Base-by-base conservation (phyloP, 768 basidiomycete species). In the Russula emetica region DNA sequence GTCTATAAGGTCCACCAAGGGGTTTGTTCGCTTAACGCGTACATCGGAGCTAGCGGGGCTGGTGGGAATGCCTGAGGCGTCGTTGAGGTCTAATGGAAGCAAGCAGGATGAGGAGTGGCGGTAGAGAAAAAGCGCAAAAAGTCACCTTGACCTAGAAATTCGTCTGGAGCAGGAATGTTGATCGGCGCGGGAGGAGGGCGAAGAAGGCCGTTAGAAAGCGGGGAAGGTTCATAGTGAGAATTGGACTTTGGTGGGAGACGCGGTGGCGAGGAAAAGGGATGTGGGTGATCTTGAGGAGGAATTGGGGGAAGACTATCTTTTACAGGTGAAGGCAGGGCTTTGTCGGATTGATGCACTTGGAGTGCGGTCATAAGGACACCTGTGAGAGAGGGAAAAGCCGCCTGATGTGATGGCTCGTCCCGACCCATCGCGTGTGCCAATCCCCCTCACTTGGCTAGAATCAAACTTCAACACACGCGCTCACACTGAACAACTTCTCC, bases 1-100 rank as follows among this genome's bases (percentile, higher is more conserved):
- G 71, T 95, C 92, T 61, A 98, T 87, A 64, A 99, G 86, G 77
- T 99, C 96, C 8, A 82, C 82, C 60, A 99, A 79, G 28, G 93
- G 94, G 72, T 95, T 98, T 13, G 81, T 71, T 69, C 85, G 88
- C 76, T 81, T 89, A 24, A 80, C 67, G 71, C 80, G 87, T 36
- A 76, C 74, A 47, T 79, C 82, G 38, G 66, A 63, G 30, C 38
- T 38, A 14, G 38, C 38, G 50, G 71, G 61, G 60, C 67, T 45
- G 66, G 61, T 6, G 65, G 67, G 38, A 53, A 66, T 22, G 66
- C 55, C 42, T 60, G 66, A 44, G 7, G 20, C 30, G 36, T 28
- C 13, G 28, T 58, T 28, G 38, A 56, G 50, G 50, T 60, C 71
- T 69, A 63, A 28, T 52, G n/a, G 44, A 26, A 52, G 18, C 32